Evolutionary conservation across 345 rosid genomes (phyloP), one percentile per base, ranked within the genome.

Genomic region (Citrus trifoliata): DNA sequence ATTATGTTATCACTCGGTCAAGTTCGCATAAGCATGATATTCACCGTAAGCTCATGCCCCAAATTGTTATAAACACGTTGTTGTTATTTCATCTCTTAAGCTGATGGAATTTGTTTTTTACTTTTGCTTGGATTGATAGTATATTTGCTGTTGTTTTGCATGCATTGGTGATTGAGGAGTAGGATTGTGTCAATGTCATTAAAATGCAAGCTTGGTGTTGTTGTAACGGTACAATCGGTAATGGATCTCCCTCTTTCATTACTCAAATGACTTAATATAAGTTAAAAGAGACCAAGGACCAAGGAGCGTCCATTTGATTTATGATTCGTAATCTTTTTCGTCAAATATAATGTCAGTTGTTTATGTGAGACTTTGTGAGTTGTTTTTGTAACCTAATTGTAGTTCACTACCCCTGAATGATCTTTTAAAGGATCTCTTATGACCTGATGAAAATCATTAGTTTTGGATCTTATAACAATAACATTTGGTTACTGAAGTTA

Each of bases 1-100:
- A 3, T 63, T 53, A 40, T 46, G 62, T 53, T 77, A 46, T 66
- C 71, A 76, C 78, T 76, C 28, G 3, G 27, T 77, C 53, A 65
- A 80, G 51, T 64, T 35, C 27, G 25, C 64, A 76, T 66, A 76
- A n/a, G 72, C 77, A 68, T 66, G 55, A 72, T 42, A 2, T 68
- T 10, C 35, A 24, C 40, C 30, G 28, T 60, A 58, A 79, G 61
- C 56, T 79, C 38, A 4, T 76, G 70, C 66, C 55, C 53, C 35
- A 22, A 22, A 35, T 62, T 76, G 61, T 60, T 76, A 65, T 79
- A 63, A 48, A 79, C 37, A 22, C 24, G 56, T 40, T 74, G 60
- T 38, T 74, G 67, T 74, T 1, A 7, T 53, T 78, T 69, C 53
- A 42, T 38, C 6, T 70, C 37, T 5, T 61, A 28, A 53, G 56